Evolutionary conservation across 148 eudicot species (phyloP).

Genomic region (Mesembryanthemum crystallinum): DNA sequence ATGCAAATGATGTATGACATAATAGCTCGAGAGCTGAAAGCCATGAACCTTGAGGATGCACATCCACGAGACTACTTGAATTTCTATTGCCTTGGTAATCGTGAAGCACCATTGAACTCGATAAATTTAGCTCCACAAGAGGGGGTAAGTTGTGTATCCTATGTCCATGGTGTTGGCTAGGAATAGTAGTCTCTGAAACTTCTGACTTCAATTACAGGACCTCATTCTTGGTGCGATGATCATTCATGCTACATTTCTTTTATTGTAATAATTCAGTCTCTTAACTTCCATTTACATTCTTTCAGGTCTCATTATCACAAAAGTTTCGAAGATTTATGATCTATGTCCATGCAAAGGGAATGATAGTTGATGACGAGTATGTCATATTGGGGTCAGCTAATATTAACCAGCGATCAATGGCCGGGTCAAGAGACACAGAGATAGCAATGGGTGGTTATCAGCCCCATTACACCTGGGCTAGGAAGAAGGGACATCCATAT

Average conservation of each 20-base stretch:
- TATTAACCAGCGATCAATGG: constrained; percentile 67
- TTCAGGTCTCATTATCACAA: constrained; percentile 44
- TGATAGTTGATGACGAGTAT: constrained; percentile 71
- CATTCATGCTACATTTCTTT: not conserved
- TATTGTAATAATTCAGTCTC: not conserved
- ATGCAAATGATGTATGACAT: constrained; percentile 62
- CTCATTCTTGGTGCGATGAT: not conserved
- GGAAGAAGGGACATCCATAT: constrained; percentile 41
- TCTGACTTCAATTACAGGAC: not conserved
- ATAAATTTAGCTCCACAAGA: constrained; percentile 28
- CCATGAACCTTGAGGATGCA: constrained; percentile 40
- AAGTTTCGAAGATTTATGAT: constrained; percentile 55
- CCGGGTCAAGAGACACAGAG: constrained; percentile 67
- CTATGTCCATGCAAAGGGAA: constrained; percentile 70
- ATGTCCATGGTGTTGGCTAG: not conserved
- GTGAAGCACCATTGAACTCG: constrained; percentile 46
- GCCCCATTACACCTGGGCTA: constrained; percentile 54
- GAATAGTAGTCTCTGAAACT: not conserved
- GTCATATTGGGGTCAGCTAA: constrained; percentile 65
- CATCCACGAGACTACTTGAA: constrained; percentile 79
- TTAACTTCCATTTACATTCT: not conserved
- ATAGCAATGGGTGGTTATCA: constrained; percentile 72
- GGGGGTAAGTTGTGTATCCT: constrained; percentile 31
- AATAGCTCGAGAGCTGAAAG: constrained; percentile 64
- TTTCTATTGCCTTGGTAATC: constrained; percentile 90